phyloP scores from a whole-genome alignment of 768 basidiomycete genomes.

The Suillus subaureus region DNA sequence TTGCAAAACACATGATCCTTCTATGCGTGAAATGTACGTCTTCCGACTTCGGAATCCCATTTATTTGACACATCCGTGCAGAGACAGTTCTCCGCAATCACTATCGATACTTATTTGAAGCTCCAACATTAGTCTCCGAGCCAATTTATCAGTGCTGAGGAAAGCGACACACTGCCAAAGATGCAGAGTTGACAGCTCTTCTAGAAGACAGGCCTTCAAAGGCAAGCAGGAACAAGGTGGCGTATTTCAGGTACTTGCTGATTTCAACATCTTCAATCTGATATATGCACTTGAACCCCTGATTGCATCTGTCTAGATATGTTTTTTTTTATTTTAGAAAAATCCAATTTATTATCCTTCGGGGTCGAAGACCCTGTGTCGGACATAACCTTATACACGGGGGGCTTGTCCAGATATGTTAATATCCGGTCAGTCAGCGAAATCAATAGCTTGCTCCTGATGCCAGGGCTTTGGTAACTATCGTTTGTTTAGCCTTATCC shows the following conservation, averaged over 20 bases:
- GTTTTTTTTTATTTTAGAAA: too few relatives aligned
- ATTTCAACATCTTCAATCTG: background rate
- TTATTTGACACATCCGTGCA: background rate
- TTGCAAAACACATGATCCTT: background rate
- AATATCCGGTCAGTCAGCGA: constrained; percentile 23
- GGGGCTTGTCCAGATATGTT: constrained; percentile 26
- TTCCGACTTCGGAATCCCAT: background rate
- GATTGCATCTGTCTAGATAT: background rate
- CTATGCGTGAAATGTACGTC: background rate
- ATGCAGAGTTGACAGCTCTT: background rate
- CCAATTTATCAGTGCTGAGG: background rate
- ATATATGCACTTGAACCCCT: background rate
- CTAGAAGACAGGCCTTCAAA: background rate
- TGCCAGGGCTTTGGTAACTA: constrained; percentile 20
- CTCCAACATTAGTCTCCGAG: background rate
- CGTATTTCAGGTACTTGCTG: background rate
- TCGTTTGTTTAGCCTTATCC: constrained; percentile 8
- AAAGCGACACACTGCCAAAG: background rate
- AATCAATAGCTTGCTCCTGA: constrained; percentile 14
- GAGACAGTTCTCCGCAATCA: background rate
- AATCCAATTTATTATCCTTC: too few relatives aligned
- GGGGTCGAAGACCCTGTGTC: too few relatives aligned
- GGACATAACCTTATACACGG: too few relatives aligned
- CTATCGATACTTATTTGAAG: background rate
- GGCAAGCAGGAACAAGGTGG: background rate